Evolutionary conservation across 2,329 filamentous ascomycete species (phyloP).

Genomic region (Cercospora sp.): DNA sequence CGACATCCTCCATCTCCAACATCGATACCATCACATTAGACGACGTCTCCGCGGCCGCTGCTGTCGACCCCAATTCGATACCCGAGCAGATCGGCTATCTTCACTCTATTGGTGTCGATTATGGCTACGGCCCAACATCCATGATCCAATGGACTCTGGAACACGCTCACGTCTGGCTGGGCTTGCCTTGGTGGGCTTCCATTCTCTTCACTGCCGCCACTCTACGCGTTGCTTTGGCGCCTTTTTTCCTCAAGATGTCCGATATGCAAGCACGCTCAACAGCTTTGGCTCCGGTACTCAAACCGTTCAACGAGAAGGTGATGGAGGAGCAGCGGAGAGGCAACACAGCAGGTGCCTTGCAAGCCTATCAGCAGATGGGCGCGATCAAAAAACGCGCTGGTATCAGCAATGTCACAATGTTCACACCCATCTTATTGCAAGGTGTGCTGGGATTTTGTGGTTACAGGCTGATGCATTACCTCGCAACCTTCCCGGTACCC

Average conservation of each 20-base stretch:
- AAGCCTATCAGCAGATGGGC: slow-evolving; percentile 51
- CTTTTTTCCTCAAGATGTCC: slow-evolving; percentile 62
- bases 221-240: slow-evolving; percentile 65
- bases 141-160: slow-evolving; percentile 76
- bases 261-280: slow-evolving; percentile 64
- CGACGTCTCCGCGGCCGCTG: slow-evolving; percentile 31
- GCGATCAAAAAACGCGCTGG: slow-evolving; percentile 57
- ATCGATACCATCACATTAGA: slow-evolving; percentile 41
- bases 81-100: slow-evolving; percentile 81
- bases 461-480: slow-evolving; percentile 73
- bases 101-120: slow-evolving; percentile 79
- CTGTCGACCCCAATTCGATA: slow-evolving; percentile 42
- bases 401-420: slow-evolving; percentile 52
- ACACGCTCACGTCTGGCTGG: slow-evolving; percentile 73
- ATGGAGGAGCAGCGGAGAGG: slow-evolving; percentile 44
- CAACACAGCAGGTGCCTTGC: slow-evolving; percentile 52
- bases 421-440: slow-evolving; percentile 60
- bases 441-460: slow-evolving; percentile 75
- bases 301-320: slow-evolving; percentile 60
- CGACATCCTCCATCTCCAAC: slow-evolving; percentile 31
- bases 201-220: slow-evolving; percentile 66
- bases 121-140: slow-evolving; percentile 76
- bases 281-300: slow-evolving; percentile 58
- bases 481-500: slow-evolving; percentile 78
- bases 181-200: slow-evolving; percentile 79